These are phyloP conservation scores for Curvularia eragrostidis DNA, from an alignment of 2,329 filamentous ascomycete species.

Conservation along the genomic window DNA sequence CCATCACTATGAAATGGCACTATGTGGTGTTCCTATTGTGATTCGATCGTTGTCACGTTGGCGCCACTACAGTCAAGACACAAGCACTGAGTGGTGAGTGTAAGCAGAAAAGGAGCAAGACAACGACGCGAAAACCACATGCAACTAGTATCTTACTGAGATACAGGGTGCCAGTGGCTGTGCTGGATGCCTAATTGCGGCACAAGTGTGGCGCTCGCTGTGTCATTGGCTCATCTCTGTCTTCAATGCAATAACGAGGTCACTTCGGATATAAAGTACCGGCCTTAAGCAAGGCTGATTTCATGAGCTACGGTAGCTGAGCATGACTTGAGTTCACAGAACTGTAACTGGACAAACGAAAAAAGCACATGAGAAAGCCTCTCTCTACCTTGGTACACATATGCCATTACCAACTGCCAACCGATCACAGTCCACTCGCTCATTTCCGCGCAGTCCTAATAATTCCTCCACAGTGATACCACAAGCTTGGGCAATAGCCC, in stretches of 20 bases:
- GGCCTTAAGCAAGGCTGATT: background rate
- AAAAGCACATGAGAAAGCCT: background rate
- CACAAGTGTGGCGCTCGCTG: constrained; percentile 19
- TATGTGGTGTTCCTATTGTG: constrained; percentile 1
- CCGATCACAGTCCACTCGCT: constrained; percentile 57
- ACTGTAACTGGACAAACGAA: background rate
- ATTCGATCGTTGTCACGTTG: background rate
- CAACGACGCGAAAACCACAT: constrained; percentile 6
- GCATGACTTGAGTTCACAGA: background rate
- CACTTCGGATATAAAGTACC: background rate
- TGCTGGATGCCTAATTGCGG: constrained; percentile 20
- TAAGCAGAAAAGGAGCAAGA: constrained; percentile 4
- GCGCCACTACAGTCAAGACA: background rate
- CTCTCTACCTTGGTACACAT: constrained; percentile 51
- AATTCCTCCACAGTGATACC: constrained; percentile 57
- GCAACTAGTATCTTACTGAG: constrained; percentile 21
- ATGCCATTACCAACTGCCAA: constrained; percentile 54
- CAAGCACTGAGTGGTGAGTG: constrained; percentile 6
- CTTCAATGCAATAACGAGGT: background rate
- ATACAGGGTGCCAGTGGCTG: constrained; percentile 35
- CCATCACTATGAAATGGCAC: constrained; percentile 29
- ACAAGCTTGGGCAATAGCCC: constrained; percentile 57
- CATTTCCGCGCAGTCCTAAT: constrained; percentile 52
- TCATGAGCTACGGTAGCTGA: background rate
- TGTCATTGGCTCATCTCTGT: constrained; percentile 19